Evolutionary conservation across 1,139 yeast species (phyloP).

Genomic region (Yarrowia galli): DNA sequence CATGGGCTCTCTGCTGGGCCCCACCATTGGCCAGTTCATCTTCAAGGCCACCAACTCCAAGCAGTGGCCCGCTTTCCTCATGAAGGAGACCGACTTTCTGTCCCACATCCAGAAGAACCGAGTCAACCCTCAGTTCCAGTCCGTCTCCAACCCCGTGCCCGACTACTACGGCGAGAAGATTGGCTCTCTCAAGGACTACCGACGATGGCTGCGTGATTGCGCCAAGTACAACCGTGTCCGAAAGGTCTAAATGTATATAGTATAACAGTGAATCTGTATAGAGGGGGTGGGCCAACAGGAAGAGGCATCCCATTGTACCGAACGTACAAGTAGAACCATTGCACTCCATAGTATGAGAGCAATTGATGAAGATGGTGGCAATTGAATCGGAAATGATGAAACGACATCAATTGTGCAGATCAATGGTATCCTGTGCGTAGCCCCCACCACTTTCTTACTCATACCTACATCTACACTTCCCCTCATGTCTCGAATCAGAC

Average conservation of each 20-base stretch:
- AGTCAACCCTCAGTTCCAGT: conserved; percentile 93
- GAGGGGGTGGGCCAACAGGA: too few species aligned
- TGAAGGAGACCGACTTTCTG: conserved; percentile 76
- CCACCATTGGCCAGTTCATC: conserved; percentile 72
- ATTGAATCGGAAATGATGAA: neutral
- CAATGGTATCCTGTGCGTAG: too few species aligned
- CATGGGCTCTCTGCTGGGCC: conserved; percentile 84
- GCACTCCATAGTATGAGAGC: neutral
- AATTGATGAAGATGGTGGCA: conserved; percentile 6
- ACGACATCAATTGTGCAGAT: too few species aligned
- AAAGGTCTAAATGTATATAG: conserved; percentile 38
- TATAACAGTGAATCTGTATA: neutral
- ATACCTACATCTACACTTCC: too few species aligned
- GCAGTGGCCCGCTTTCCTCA: conserved; percentile 52
- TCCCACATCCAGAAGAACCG: conserved; percentile 76
- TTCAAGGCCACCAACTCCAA: conserved; percentile 52
- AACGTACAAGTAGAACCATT: too few species aligned
- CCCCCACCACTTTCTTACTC: too few species aligned
- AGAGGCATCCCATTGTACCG: too few species aligned
- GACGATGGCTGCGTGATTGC: conserved; percentile 96
- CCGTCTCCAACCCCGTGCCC: conserved; percentile 93
- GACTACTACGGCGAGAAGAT: conserved; percentile 98
- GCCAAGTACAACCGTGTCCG: conserved; percentile 65
- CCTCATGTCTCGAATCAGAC: neutral
- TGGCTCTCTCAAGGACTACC: conserved; percentile 81